Conservation (phyloP, 163 green algal species). For the Chloromonas sp. region DNA sequence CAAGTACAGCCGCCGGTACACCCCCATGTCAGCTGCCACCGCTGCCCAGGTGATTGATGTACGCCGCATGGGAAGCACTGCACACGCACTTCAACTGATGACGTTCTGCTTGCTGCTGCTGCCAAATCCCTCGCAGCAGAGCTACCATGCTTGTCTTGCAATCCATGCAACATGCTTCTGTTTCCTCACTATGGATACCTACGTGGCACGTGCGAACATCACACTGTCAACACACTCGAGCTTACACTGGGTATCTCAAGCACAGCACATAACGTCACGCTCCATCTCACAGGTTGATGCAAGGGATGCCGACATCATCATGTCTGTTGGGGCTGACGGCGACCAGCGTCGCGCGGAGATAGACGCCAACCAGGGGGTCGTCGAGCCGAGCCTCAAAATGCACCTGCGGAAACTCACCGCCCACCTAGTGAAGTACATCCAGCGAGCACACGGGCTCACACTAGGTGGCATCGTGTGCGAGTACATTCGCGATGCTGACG, state of each 20-base stretch:
- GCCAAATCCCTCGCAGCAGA: not conserved
- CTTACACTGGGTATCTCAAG: no score
- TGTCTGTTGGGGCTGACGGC: not conserved
- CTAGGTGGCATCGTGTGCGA: slow-evolving; percentile 46
- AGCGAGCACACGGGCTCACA: slow-evolving; percentile 48
- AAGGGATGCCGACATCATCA: slow-evolving; percentile 6
- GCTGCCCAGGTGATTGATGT: not conserved
- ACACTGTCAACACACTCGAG: no score
- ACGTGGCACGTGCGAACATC: no score
- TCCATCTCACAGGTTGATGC: not conserved
- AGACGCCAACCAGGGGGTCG: slow-evolving; percentile 7
- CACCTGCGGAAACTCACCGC: slow-evolving; percentile 35
- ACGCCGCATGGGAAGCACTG: not conserved
- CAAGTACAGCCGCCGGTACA: slow-evolving; percentile 50
- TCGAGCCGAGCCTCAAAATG: slow-evolving; percentile 48
- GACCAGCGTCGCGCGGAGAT: not conserved
- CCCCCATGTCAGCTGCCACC: slow-evolving; percentile 6
- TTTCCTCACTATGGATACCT: not conserved
- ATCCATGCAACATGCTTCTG: not conserved
- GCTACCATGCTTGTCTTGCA: not conserved
- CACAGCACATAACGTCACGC: no score
- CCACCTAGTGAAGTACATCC: slow-evolving; percentile 55
- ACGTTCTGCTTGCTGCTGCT: no score
- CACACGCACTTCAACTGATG: not conserved
- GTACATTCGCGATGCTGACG: slow-evolving; percentile 38